phyloP scores from a whole-genome alignment of 2,329 filamentous ascomycete genomes.

The Paecilomyces fulvus region DNA sequence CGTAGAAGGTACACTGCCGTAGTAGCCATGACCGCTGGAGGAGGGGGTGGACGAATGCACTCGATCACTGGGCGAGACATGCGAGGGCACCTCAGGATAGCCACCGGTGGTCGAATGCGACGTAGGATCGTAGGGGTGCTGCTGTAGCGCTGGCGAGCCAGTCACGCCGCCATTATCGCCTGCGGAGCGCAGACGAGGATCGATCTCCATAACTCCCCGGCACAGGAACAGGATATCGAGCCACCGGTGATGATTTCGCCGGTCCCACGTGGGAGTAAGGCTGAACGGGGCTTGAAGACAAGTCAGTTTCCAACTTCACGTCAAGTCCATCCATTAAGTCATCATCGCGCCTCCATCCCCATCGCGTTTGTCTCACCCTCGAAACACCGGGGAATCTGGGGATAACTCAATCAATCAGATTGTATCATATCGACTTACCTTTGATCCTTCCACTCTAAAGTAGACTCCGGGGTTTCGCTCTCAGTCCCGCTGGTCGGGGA shows the following conservation, averaged over 20 bases:
- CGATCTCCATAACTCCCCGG: constrained; percentile 21
- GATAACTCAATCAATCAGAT: too few species aligned
- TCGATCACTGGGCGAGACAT: constrained; percentile 7
- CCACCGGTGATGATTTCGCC: not conserved
- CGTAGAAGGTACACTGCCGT: constrained; percentile 3
- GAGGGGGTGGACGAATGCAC: constrained; percentile 10
- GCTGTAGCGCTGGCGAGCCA: not conserved
- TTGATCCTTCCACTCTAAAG: too few species aligned
- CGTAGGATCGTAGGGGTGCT: not conserved
- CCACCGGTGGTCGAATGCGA: constrained; percentile 5
- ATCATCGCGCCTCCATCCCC: too few species aligned
- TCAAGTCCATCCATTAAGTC: not conserved
- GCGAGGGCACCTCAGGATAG: constrained; percentile 22
- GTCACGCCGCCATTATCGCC: constrained; percentile 5
- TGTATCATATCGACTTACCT: too few species aligned
- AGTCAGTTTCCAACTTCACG: not conserved
- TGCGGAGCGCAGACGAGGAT: constrained; percentile 21
- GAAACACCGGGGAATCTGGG: too few species aligned
- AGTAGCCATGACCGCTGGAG: constrained; percentile 5
- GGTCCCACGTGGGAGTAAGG: not conserved
- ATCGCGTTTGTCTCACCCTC: too few species aligned
- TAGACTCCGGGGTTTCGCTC: too few species aligned
- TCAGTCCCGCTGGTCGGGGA: not conserved
- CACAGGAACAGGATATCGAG: not conserved
- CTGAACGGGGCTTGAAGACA: not conserved